Conservation (phyloP, 768 basidiomycete species). For the Xerocomellus dryophilus region DNA sequence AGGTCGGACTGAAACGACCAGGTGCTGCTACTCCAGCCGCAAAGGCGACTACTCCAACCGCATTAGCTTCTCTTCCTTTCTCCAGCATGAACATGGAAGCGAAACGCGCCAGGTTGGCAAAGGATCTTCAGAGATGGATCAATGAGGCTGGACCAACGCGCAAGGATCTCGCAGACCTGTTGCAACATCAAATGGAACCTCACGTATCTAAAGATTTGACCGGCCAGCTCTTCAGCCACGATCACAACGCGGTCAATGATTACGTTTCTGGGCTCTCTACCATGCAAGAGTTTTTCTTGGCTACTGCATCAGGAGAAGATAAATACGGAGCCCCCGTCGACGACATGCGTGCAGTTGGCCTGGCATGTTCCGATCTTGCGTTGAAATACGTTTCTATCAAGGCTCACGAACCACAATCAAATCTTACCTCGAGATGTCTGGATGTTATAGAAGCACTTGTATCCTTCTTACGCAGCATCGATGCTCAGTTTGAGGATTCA, state of each 20-base stretch:
- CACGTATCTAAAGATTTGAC: slow-evolving; percentile 74
- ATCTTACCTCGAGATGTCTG: slow-evolving; percentile 81
- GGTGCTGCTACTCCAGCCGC: slow-evolving; percentile 30
- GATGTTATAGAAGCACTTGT: slow-evolving; percentile 82
- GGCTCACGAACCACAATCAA: slow-evolving; percentile 87
- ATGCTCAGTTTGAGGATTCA: slow-evolving; percentile 77
- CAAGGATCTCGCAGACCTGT: slow-evolving; percentile 80
- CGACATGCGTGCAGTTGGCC: slow-evolving; percentile 57
- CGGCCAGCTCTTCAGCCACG: slow-evolving; percentile 84
- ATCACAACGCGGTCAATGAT: slow-evolving; percentile 94
- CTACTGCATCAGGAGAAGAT: slow-evolving; percentile 55
- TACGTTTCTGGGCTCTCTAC: slow-evolving; percentile 72
- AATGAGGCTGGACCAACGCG: slow-evolving; percentile 81
- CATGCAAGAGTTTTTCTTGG: slow-evolving; percentile 73
- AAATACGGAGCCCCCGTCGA: slow-evolving; percentile 43
- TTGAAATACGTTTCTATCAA: slow-evolving; percentile 93
- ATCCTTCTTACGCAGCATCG: slow-evolving; percentile 65
- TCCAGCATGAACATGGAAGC: slow-evolving; percentile 35
- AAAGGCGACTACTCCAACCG: slow-evolving; percentile 34
- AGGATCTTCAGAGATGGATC: slow-evolving; percentile 79
- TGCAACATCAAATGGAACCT: slow-evolving; percentile 91
- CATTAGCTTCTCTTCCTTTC: slow-evolving; percentile 36
- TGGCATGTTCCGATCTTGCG: slow-evolving; percentile 88
- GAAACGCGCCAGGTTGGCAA: slow-evolving; percentile 64
- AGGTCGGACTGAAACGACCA: slow-evolving; percentile 46